Evolutionary conservation across 352 stramenopile genomes (phyloP).

Genomic region (Blastocystis sp.): DNA sequence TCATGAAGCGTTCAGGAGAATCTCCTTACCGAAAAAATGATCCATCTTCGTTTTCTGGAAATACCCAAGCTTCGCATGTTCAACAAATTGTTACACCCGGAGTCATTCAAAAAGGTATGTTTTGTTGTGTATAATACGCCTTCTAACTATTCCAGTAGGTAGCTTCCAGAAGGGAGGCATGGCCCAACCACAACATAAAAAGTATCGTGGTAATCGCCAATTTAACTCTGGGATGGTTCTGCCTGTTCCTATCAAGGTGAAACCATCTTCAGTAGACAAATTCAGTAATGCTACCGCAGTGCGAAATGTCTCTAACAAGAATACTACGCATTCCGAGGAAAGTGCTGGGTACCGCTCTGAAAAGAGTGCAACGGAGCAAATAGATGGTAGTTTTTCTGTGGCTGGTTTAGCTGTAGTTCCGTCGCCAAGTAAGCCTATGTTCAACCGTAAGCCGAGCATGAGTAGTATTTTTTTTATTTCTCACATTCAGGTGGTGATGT

Average conservation of each 20-base stretch:
- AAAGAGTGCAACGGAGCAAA: background rate
- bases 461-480: background rate
- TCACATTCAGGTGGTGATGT: background rate
- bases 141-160: background rate
- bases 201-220: background rate
- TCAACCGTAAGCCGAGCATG: background rate
- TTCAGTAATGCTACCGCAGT: background rate
- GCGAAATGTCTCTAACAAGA: background rate
- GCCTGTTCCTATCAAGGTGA: background rate
- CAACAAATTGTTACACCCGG: background rate
- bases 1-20: background rate
- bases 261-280: background rate
- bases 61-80: background rate
- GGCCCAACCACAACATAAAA: background rate
- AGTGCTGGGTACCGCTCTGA: background rate
- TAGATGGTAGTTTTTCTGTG: background rate
- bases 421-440: background rate
- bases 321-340: background rate
- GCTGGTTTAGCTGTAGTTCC: background rate
- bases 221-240: background rate
- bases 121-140: background rate
- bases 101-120: background rate
- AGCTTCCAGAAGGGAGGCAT: background rate
- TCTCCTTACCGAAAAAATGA: conserved; percentile 4
- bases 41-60: background rate